These are phyloP conservation scores for Microthyrium microscopicum DNA, from an alignment of 2,329 filamentous ascomycete species.

Conservation along the genomic window DNA sequence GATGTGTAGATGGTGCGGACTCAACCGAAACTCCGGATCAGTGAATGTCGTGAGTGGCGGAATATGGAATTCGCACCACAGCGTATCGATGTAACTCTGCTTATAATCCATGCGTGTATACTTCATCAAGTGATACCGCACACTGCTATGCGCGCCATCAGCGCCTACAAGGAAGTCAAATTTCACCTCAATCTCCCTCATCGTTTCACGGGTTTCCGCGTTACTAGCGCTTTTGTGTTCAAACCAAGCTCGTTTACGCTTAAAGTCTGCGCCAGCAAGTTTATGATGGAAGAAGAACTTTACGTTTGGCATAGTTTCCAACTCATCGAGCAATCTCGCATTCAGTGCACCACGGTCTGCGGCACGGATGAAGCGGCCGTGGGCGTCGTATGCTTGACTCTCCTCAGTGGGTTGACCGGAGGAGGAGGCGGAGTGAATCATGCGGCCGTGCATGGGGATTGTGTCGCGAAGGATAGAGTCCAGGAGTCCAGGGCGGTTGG, in stretches of 20 bases:
- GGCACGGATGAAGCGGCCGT: conserved; percentile 73
- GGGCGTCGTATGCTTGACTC: conserved; percentile 78
- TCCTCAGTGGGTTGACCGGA: conserved; percentile 55
- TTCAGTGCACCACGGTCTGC: conserved; percentile 77
- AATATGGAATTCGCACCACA: conserved; percentile 95
- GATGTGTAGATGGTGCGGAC: conserved; percentile 87
- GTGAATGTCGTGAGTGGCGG: conserved; percentile 28
- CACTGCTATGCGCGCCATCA: conserved; percentile 85
- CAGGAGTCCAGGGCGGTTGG: conserved; percentile 50
- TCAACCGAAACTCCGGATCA: conserved; percentile 53
- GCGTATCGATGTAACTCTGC: conserved; percentile 87
- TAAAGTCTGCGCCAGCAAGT: conserved; percentile 77
- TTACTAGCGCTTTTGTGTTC: conserved; percentile 32
- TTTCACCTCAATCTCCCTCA: conserved; percentile 59
- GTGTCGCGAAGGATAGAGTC: conserved; percentile 59
- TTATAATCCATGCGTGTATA: conserved; percentile 77
- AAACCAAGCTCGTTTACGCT: conserved; percentile 68
- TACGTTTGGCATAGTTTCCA: conserved; percentile 76
- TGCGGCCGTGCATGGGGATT: conserved; percentile 87
- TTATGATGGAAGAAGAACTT: conserved; percentile 88
- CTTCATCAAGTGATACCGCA: conserved; percentile 92
- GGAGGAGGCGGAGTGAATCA: conserved; percentile 66
- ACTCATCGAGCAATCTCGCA: conserved; percentile 62
- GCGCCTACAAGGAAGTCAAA: conserved; percentile 92
- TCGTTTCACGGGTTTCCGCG: conserved; percentile 17